Evolutionary conservation across 306 rosid species (phyloP), one percentile per base, ranked within the genome.

Genomic region (Fagus sylvatica): DNA sequence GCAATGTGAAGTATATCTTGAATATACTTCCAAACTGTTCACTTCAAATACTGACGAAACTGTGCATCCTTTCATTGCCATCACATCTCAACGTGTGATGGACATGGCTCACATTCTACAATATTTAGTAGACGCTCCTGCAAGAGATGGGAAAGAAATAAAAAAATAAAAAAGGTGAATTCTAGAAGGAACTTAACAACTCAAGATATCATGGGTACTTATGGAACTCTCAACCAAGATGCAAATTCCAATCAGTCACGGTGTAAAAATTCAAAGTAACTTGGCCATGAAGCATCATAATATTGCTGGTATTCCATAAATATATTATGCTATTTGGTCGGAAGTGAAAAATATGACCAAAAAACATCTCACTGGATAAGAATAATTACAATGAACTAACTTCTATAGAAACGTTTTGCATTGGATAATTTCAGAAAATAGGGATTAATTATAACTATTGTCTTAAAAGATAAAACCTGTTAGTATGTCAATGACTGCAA

Each of bases 11-110:
- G 69, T 53, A 7, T 49, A 76, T 78, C 76, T 76, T 74, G 72
- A 78, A 79, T 54, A 76, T 42, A 83, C 83, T 81, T 79, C 79
- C 76, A 49, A 80, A 79, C 53, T 10, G 72, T 56, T 57, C 85
- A 28, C 71, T 74, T 17, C 71, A 81, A 71, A 81, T 66, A 74
- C 79, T 22, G 67, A 70, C 43, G 69, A 60, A 74, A 53, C 69
- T 56, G 71, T 12, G 55, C 42, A 73, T 4, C 41, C 6, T 43
- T 56, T 13, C 40, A 59, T 11, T 71, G 33, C 10, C 48, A 49
- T 67, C 69, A 41, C 66, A 60, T 32, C 51, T 46, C 51, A 46
- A 46, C 13, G 11, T 46, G 4, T 46, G 11, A 46, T 46, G 51
- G 51, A 10, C 51, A 46, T 46, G 51, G 51, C 51, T 46, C 51